Percentiles rank a stretch among this genome's conserved stretches.
Conservation (phyloP, 2,329 filamentous ascomycete species). For the Chaetomiaceae sp. region DNA sequence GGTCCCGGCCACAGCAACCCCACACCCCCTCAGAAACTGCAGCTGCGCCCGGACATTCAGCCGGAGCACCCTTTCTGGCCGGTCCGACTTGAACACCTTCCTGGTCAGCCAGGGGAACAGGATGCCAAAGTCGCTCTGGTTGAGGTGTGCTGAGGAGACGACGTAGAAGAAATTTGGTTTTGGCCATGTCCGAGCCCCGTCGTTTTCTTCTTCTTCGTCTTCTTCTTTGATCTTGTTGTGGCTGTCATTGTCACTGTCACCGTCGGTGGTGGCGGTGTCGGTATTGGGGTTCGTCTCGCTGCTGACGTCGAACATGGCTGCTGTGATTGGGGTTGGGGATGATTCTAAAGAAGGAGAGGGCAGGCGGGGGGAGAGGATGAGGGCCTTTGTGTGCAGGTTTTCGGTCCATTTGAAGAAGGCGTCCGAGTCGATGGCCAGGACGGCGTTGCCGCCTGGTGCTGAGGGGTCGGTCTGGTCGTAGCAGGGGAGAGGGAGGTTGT, state of each 20-base stretch:
- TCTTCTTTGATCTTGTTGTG: too few species aligned
- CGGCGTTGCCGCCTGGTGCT: slow-evolving; percentile 50
- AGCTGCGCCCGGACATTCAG: slow-evolving; percentile 56
- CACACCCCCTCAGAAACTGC: slow-evolving; percentile 50
- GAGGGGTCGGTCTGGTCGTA: slow-evolving; percentile 48
- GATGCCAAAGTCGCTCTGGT: slow-evolving; percentile 77
- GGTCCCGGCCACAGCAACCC: slow-evolving; percentile 46
- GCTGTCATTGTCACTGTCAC: too few species aligned
- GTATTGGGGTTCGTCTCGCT: too few species aligned
- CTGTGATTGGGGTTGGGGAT: too few species aligned
- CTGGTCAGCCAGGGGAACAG: slow-evolving; percentile 69
- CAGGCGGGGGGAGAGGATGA: slow-evolving; percentile 56
- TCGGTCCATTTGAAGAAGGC: slow-evolving; percentile 74
- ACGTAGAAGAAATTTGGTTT: slow-evolving; percentile 72
- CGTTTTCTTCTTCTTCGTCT: too few species aligned
- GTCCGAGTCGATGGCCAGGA: slow-evolving; percentile 70
- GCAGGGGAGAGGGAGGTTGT: slow-evolving; percentile 66
- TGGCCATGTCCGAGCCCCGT: slow-evolving; percentile 32
- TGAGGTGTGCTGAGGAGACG: slow-evolving; percentile 68
- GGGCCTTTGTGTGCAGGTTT: slow-evolving; percentile 65
- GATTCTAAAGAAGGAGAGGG: too few species aligned
- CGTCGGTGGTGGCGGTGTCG: too few species aligned
- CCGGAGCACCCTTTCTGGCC: slow-evolving; percentile 52
- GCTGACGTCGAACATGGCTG: neutral
- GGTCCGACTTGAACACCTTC: slow-evolving; percentile 51